These are phyloP conservation scores for Hanseniaspora vineae DNA, from an alignment of 805 yeast species.

Conservation along the genomic window DNA sequence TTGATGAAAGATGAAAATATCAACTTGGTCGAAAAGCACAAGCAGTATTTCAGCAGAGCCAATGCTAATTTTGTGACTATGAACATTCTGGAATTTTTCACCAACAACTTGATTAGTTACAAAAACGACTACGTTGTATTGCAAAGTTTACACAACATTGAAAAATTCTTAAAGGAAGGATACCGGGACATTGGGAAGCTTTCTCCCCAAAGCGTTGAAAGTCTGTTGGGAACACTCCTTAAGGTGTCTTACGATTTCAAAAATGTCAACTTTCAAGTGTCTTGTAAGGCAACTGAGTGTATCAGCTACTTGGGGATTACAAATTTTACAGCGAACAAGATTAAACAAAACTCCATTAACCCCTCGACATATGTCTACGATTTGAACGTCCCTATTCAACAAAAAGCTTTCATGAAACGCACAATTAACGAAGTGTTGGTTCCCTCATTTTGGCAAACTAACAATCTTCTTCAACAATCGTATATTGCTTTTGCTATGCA, in stretches of 20 bases:
- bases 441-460: slow-evolving; percentile 80
- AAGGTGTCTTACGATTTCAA: slow-evolving; percentile 47
- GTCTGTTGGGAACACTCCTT: slow-evolving; percentile 38
- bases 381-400: slow-evolving; percentile 49
- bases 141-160: slow-evolving; percentile 57
- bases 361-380: slow-evolving; percentile 40
- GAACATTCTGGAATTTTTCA: not conserved
- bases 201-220: slow-evolving; percentile 29
- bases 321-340: slow-evolving; percentile 47
- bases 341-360: slow-evolving; percentile 27
- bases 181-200: slow-evolving; percentile 33
- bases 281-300: slow-evolving; percentile 52
- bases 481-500: slow-evolving; percentile 84
- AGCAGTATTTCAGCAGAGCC: not conserved
- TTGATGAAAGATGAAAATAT: not conserved
- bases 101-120: slow-evolving; percentile 25
- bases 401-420: slow-evolving; percentile 46
- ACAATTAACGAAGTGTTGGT: slow-evolving; percentile 62
- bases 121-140: slow-evolving; percentile 60
- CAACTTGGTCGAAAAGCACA: slow-evolving; percentile 2
- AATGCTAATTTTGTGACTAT: not conserved
- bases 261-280: slow-evolving; percentile 32
- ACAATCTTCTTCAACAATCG: slow-evolving; percentile 72
- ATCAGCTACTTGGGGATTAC: slow-evolving; percentile 67
- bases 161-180: slow-evolving; percentile 32